phyloP scores from a whole-genome alignment of 148 eudicot genomes.

The Diospyros lotus region DNA sequence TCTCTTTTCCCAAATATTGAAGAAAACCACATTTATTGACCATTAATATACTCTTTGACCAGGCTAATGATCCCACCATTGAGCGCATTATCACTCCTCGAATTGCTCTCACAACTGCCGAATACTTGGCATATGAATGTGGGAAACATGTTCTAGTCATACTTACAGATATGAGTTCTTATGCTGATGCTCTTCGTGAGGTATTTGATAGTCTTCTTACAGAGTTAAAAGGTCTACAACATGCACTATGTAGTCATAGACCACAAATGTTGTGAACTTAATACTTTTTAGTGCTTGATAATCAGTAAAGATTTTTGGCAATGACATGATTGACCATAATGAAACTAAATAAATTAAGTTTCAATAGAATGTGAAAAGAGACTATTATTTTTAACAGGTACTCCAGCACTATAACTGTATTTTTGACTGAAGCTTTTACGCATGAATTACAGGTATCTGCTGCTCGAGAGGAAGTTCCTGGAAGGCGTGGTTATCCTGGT shows the following conservation, averaged over 20 bases:
- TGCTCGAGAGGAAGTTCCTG: slow-evolving; percentile 98
- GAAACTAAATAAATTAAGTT: neutral
- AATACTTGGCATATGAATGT: slow-evolving; percentile 97
- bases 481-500: slow-evolving; percentile 99
- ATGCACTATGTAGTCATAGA: neutral
- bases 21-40: neutral
- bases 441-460: slow-evolving; percentile 77
- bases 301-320: neutral
- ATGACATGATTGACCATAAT: neutral
- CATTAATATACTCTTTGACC: slow-evolving; percentile 20
- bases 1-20: neutral
- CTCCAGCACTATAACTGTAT: neutral
- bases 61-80: slow-evolving; percentile 99
- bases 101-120: slow-evolving; percentile 98
- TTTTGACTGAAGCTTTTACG: neutral
- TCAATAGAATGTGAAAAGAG: neutral
- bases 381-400: neutral
- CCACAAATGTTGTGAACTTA: neutral
- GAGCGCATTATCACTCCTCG: slow-evolving; percentile 99
- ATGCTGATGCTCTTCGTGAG: slow-evolving; percentile 99
- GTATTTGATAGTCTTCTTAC: slow-evolving; percentile 27
- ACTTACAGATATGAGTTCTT: slow-evolving; percentile 97
- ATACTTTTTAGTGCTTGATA: neutral
- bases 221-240: neutral
- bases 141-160: slow-evolving; percentile 99